Evolutionary conservation across 2,329 filamentous ascomycete species (phyloP).

Genomic region (Magnaporthiopsis poae): DNA sequence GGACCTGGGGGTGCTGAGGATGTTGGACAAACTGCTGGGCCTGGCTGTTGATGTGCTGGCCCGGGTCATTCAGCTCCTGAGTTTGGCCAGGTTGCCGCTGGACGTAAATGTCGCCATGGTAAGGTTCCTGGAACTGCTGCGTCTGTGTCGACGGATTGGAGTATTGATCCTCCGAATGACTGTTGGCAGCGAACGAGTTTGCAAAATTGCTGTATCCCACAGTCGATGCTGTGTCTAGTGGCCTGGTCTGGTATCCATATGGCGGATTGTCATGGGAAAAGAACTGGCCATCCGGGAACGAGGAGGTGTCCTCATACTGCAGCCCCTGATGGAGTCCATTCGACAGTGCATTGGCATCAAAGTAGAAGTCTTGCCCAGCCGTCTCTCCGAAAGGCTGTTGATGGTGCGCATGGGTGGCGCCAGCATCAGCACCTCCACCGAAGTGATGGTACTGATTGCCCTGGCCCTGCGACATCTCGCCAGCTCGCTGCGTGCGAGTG

Average conservation of each 20-base stretch:
- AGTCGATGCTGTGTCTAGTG: background rate
- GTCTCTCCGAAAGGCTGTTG: slow-evolving; percentile 1
- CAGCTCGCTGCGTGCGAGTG: background rate
- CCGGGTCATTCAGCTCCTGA: background rate
- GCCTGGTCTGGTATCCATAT: background rate
- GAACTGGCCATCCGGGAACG: background rate
- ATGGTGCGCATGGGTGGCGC: slow-evolving; percentile 3
- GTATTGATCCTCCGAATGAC: background rate
- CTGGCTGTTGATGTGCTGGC: background rate
- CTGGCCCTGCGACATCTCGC: slow-evolving; percentile 6
- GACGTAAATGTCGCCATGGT: background rate
- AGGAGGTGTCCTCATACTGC: background rate
- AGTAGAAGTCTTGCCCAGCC: background rate
- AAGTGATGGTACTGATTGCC: slow-evolving; percentile 7
- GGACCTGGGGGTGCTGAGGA: background rate
- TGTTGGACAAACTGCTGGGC: slow-evolving; percentile 2
- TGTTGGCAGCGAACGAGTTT: background rate
- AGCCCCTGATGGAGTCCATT: background rate
- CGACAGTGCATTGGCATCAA: background rate
- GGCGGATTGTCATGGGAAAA: background rate
- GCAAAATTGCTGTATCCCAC: background rate
- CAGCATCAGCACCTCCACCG: background rate
- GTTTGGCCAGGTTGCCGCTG: background rate
- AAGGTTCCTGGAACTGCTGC: background rate
- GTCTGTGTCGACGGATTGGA: background rate